These are phyloP conservation scores for Fusarium tuaranense DNA, from an alignment of 2,329 filamentous ascomycete species.

Conservation along the genomic window DNA sequence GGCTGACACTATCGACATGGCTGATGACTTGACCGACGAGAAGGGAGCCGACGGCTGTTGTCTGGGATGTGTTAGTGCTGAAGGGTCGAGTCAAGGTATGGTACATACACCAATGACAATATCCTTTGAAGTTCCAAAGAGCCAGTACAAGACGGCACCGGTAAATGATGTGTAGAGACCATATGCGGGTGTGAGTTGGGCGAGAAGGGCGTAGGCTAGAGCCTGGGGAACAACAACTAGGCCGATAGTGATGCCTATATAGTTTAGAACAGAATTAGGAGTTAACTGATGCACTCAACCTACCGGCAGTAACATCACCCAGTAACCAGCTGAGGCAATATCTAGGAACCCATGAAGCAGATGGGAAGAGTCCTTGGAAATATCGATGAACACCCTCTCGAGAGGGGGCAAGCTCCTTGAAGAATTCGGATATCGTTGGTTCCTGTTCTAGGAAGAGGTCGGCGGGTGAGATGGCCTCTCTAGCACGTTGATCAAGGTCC, in stretches of 20 bases:
- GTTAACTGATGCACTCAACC: constrained; percentile 33
- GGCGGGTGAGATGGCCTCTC: constrained; percentile 40
- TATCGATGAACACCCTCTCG: constrained; percentile 62
- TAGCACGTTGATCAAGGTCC: constrained; percentile 43
- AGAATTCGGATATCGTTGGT: constrained; percentile 72
- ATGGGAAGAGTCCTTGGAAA: constrained; percentile 69
- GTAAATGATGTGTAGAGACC: constrained; percentile 87
- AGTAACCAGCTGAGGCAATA: constrained; percentile 81
- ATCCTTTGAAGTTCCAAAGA: constrained; percentile 87
- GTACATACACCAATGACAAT: constrained; percentile 77
- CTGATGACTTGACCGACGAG: constrained; percentile 61
- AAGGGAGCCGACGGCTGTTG: constrained; percentile 63
- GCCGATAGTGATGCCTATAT: constrained; percentile 62
- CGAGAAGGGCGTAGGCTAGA: constrained; percentile 83
- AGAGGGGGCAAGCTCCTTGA: constrained; percentile 66
- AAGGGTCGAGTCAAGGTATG: fast-evolving
- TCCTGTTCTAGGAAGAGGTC: constrained; percentile 70
- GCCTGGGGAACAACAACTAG: constrained; percentile 83
- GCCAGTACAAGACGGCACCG: constrained; percentile 83
- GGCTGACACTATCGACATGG: constrained; percentile 50
- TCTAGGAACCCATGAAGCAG: constrained; percentile 73
- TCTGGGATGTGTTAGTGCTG: constrained; percentile 55
- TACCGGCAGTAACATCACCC: constrained; percentile 80
- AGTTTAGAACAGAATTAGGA: constrained; percentile 53
- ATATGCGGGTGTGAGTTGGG: constrained; percentile 74